Percentiles rank a stretch among this genome's conserved stretches.
Evolutionary conservation across 306 rosid species (phyloP).

Genomic region (Glycine latifolia): DNA sequence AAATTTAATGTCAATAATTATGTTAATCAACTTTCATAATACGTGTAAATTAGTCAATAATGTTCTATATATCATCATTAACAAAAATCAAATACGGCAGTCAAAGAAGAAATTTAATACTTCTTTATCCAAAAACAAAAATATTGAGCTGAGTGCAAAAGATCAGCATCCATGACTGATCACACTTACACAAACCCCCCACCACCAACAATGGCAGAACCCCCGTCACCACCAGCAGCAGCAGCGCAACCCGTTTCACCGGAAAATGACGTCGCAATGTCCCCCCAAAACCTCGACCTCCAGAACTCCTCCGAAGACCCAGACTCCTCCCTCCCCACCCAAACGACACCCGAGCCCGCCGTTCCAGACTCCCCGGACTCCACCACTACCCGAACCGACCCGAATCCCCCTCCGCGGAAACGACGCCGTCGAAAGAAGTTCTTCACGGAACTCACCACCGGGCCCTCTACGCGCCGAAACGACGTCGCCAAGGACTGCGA

Average conservation of each 20-base stretch:
- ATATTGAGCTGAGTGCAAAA: no score
- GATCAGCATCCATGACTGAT: background rate
- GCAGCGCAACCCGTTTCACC: conserved; percentile 39
- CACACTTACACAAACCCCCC: background rate
- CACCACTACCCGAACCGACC: conserved; percentile 41
- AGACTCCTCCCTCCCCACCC: conserved; percentile 47
- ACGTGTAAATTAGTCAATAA: no score
- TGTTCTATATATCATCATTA: no score
- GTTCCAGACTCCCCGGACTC: conserved; percentile 68
- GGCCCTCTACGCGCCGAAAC: conserved; percentile 70
- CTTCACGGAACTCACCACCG: conserved; percentile 72
- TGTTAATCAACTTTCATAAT: no score
- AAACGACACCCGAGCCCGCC: conserved; percentile 34
- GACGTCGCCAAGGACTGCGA: conserved; percentile 74
- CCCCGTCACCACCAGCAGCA: background rate
- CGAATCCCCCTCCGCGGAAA: conserved; percentile 48
- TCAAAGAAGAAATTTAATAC: no score
- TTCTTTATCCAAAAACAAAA: no score
- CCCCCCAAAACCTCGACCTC: conserved; percentile 33
- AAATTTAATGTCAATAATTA: no score
- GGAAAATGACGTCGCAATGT: conserved; percentile 54
- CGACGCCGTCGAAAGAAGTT: conserved; percentile 94
- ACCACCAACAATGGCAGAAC: conserved; percentile 2
- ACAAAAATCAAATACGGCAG: no score
- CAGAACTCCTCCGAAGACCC: conserved; percentile 48